Base-by-base conservation (phyloP, 345 rosid species). In the Heritiera littoralis region DNA sequence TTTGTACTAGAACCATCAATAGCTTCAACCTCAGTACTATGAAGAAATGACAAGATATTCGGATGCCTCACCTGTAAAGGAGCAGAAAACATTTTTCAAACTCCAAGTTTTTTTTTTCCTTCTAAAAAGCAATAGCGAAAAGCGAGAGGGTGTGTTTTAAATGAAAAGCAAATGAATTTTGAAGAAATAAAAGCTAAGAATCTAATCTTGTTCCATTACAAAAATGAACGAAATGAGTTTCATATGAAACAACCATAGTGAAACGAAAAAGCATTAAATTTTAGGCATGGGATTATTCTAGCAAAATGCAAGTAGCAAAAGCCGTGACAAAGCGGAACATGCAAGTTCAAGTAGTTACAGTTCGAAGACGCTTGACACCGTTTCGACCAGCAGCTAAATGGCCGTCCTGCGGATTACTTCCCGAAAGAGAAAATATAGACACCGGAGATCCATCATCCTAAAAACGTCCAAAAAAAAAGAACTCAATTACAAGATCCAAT, bases 381-480 rank as follows among this genome's bases (percentile, higher is more conserved):
- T 96, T 96, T 43, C 98, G 89, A 48, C 94, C 99, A 41, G 99
- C 99, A 55, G 94, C 94, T 79, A 96, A 80, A 85, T 90, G 98
- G 30, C 95, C 97, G 70, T 96, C 99, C 85, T 91, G 97, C 65
- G 95, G 86, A 83, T 80, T 92, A 82, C 87, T 92, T 32, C 94
- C 98, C 59, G 95, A 84, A 55, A 96, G 90, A 58, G 97, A 75
- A 79, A 94, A 96, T 55, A 96, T 82, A 11, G 99, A 96, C 68
- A 96, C 99, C 46, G 90, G 90, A 87, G 98, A 92, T 76, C 98
- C 99, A 81, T 96, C 99, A 74, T 96, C 99, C 99, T 96, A 83
- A 63, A 43, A 55, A 48, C 18, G 23, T 35, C 28, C n/a, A 11
- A 13, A 14, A 48, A 32, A 4, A 0, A 9, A 35, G 2, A 3